Percentiles rank a stretch among this genome's conserved stretches.
phyloP scores from a whole-genome alignment of 768 basidiomycete species.

The Symmetrospora coprosmae region DNA sequence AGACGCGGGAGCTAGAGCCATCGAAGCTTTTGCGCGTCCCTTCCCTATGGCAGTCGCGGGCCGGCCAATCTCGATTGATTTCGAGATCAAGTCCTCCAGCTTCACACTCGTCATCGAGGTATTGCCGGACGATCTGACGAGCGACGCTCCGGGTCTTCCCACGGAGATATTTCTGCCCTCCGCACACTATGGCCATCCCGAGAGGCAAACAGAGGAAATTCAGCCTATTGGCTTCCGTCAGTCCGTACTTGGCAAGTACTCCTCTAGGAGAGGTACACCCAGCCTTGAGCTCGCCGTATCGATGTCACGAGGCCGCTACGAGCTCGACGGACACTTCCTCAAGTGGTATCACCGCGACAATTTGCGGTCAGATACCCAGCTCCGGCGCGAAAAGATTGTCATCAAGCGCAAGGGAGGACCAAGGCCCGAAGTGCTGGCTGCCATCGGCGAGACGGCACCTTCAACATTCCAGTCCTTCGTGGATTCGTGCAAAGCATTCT shows the following conservation, averaged over 20 bases:
- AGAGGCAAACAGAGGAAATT: no score
- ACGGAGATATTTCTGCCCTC: conserved; percentile 86
- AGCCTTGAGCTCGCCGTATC: conserved; percentile 38
- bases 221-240: no score
- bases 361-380: not conserved
- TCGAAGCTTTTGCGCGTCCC: conserved; percentile 70
- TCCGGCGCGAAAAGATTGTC: not conserved
- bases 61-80: conserved; percentile 49
- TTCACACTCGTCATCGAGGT: conserved; percentile 61
- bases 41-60: conserved; percentile 68
- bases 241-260: not conserved
- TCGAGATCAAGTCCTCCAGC: conserved; percentile 56
- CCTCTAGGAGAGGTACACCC: not conserved
- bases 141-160: conserved; percentile 41
- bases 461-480: not conserved
- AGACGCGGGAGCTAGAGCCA: conserved; percentile 70
- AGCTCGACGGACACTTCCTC: conserved; percentile 26
- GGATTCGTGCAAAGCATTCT: no score
- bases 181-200: conserved; percentile 51
- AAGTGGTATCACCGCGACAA: conserved; percentile 24
- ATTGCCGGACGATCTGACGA: conserved; percentile 45
- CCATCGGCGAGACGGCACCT: not conserved
- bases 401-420: conserved; percentile 12
- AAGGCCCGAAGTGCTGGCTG: conserved; percentile 6
- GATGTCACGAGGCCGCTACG: conserved; percentile 34